Conservation (phyloP, 1,284 basidiomycete species). For the Ceratorhiza oryzae-sativae region DNA sequence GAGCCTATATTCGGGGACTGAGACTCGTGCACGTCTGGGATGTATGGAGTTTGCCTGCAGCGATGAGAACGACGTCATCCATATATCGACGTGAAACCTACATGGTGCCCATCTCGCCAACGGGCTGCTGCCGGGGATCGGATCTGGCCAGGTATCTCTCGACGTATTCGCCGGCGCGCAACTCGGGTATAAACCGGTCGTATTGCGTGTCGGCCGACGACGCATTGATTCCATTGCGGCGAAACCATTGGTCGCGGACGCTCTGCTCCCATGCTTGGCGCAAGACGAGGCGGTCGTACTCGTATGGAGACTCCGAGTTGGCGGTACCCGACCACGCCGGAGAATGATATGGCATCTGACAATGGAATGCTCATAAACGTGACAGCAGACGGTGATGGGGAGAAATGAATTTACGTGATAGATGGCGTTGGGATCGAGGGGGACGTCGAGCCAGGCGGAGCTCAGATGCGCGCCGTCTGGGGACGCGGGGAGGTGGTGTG, state of each 20-base stretch:
- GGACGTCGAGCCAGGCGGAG: constrained; percentile 30
- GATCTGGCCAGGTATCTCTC: constrained; percentile 32
- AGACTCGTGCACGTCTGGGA: not conserved
- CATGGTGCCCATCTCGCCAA: not conserved
- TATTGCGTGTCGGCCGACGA: constrained; percentile 30
- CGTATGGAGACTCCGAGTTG: constrained; percentile 32
- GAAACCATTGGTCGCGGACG: constrained; percentile 29
- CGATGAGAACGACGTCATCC: not conserved
- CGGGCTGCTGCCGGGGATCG: not conserved
- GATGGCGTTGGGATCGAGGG: constrained; percentile 35
- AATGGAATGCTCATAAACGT: constrained; percentile 8
- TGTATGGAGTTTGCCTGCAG: not conserved
- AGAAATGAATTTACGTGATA: constrained; percentile 29
- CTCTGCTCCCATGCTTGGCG: constrained; percentile 37
- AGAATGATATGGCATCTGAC: constrained; percentile 29
- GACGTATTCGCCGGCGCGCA: constrained; percentile 32
- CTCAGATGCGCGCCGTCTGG: not conserved
- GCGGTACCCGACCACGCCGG: constrained; percentile 29
- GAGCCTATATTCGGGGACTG: not conserved
- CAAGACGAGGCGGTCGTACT: constrained; percentile 25
- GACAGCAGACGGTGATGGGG: not conserved
- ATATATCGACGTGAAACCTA: not conserved
- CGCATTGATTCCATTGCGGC: constrained; percentile 30
- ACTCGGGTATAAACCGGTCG: constrained; percentile 36
- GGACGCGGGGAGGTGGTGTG: constrained; percentile 5